Conservation (phyloP, 2,329 filamentous ascomycete genomes). For the Ophiostoma perfectum region DNA sequence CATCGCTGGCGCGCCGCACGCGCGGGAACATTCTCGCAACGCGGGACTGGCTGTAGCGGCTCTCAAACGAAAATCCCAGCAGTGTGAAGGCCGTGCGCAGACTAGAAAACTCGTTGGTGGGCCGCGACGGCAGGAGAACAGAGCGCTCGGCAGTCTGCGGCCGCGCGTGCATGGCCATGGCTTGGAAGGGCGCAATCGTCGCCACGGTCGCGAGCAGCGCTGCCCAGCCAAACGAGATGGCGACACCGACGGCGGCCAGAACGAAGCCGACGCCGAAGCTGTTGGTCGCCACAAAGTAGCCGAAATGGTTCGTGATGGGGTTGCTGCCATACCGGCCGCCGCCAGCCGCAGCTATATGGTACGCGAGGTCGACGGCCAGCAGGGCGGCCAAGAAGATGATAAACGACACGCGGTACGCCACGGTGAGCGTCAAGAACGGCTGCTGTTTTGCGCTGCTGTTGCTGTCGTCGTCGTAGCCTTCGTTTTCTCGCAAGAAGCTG, state of each 20-base stretch:
- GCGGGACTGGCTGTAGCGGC: background rate
- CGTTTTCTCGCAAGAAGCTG: background rate
- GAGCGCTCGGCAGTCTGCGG: constrained; percentile 36
- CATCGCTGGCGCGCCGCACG: constrained; percentile 1
- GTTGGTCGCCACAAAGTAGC: constrained; percentile 37
- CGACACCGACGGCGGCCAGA: constrained; percentile 39
- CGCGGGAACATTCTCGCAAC: background rate
- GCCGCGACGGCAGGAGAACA: constrained; percentile 37
- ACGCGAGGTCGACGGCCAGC: constrained; percentile 38
- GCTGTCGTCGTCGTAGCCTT: background rate
- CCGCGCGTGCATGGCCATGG: constrained; percentile 26
- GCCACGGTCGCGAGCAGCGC: constrained; percentile 37
- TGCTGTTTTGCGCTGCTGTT: constrained; percentile 16
- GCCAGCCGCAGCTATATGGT: constrained; percentile 31
- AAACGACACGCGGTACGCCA: constrained; percentile 35
- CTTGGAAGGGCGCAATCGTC: constrained; percentile 12
- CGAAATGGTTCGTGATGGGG: constrained; percentile 27
- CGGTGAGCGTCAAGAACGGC: constrained; percentile 36
- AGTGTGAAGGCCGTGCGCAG: constrained; percentile 35
- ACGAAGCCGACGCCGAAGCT: constrained; percentile 42
- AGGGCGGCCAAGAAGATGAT: constrained; percentile 34
- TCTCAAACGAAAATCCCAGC: background rate
- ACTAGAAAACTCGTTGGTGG: constrained; percentile 44
- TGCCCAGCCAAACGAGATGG: constrained; percentile 40
- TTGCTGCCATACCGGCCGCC: constrained; percentile 18